A percentile compares a stretch with the other conserved stretches of the same genome.
phyloP scores from a whole-genome alignment of 164 flowering plant genomes.

The Macadamia tetraphylla region DNA sequence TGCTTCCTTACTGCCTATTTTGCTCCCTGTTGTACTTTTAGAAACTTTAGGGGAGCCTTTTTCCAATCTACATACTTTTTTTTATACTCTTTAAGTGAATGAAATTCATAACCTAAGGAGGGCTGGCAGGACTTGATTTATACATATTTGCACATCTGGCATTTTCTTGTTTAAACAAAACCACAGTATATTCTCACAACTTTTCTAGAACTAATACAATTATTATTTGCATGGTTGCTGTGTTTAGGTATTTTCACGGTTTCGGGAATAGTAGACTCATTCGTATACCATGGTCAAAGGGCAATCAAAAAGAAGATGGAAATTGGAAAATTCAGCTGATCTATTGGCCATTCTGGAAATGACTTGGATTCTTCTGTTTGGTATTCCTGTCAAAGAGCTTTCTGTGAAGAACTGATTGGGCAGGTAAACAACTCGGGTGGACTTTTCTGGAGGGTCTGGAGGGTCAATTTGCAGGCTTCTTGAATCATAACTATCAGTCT shows the following conservation, averaged over 20 bases:
- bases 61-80: too few relatives aligned
- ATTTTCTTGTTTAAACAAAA: neutral
- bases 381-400: constrained; percentile 4
- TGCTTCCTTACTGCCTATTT: too few relatives aligned
- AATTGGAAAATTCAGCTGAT: constrained; percentile 69
- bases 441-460: neutral
- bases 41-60: neutral
- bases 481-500: neutral
- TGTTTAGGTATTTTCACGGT: constrained; percentile 69
- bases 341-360: neutral
- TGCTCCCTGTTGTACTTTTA: too few relatives aligned
- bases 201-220: neutral
- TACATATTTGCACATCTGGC: neutral
- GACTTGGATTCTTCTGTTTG: constrained; percentile 7
- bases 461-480: neutral
- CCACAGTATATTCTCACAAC: neutral
- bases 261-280: constrained; percentile 76
- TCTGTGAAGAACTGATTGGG: constrained; percentile 5
- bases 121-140: neutral
- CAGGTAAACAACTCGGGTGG: neutral
- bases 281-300: constrained; percentile 78
- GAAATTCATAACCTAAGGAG: neutral
- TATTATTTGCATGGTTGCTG: neutral
- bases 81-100: too few relatives aligned
- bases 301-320: constrained; percentile 86